phyloP scores from a whole-genome alignment of 2,329 filamentous ascomycete genomes.

The Sporothrix brunneoviolacea region DNA sequence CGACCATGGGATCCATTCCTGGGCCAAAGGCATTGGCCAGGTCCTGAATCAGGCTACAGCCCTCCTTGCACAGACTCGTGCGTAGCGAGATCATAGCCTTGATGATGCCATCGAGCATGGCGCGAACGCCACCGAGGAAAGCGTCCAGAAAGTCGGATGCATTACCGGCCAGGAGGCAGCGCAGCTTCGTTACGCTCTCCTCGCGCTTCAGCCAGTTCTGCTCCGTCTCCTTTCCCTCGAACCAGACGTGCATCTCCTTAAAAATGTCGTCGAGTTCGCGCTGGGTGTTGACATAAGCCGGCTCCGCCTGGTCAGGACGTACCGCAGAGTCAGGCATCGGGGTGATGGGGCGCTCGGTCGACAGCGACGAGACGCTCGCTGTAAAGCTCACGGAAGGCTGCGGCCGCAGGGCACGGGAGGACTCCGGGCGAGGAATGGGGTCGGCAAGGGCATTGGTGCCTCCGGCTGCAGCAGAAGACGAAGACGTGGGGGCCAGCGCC shows the following conservation, averaged over 20 bases:
- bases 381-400: slow-evolving; percentile 30
- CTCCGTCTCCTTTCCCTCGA: slow-evolving; percentile 85
- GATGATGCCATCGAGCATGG: slow-evolving; percentile 77
- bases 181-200: slow-evolving; percentile 68
- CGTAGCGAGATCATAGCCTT: slow-evolving; percentile 77
- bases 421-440: slow-evolving; percentile 33
- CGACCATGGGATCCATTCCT: slow-evolving; percentile 79
- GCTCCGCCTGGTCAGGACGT: slow-evolving; percentile 63
- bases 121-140: slow-evolving; percentile 65
- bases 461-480: slow-evolving; percentile 30
- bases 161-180: slow-evolving; percentile 77
- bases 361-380: slow-evolving; percentile 45
- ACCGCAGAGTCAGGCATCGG: slow-evolving; percentile 52
- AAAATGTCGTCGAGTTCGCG: slow-evolving; percentile 86
- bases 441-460: slow-evolving; percentile 12
- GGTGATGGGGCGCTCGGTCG: slow-evolving; percentile 49
- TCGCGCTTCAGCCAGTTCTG: slow-evolving; percentile 87
- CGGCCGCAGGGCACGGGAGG: slow-evolving; percentile 21
- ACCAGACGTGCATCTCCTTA: slow-evolving; percentile 70
- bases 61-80: slow-evolving; percentile 85
- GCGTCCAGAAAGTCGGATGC: slow-evolving; percentile 65
- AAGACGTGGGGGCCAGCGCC: slow-evolving; percentile 53
- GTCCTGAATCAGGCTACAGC: slow-evolving; percentile 77
- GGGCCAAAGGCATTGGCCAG: slow-evolving; percentile 69
- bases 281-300: slow-evolving; percentile 74